phyloP scores from a whole-genome alignment of 306 rosid genomes.

The Medicago ruthenica region DNA sequence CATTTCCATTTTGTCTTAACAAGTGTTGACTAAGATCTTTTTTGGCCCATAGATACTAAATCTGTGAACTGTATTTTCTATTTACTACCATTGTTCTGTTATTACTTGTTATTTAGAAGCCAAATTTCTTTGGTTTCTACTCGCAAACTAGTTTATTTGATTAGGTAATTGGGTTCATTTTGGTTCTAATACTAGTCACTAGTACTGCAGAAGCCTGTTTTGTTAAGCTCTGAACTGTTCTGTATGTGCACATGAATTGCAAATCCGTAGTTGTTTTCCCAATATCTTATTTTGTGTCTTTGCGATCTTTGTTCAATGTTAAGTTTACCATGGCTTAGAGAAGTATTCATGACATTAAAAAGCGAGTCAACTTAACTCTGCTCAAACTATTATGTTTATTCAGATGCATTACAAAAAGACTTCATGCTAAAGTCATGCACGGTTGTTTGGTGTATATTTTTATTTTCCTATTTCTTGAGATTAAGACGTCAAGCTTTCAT shows the following conservation, averaged over 20 bases:
- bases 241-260: not conserved
- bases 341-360: not conserved
- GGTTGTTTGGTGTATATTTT: constrained; percentile 23
- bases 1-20: not conserved
- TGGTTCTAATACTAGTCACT: not conserved
- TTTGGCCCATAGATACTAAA: constrained; percentile 4
- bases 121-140: not conserved
- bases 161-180: constrained; percentile 15
- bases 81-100: constrained; percentile 5
- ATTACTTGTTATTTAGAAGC: constrained; percentile 12
- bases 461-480: not conserved
- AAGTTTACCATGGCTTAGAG: constrained; percentile 11
- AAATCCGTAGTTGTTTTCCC: constrained; percentile 17
- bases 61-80: constrained; percentile 17
- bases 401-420: constrained; percentile 27
- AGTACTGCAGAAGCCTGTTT: not conserved
- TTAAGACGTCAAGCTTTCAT: constrained; percentile 9
- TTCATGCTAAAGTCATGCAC: constrained; percentile 19
- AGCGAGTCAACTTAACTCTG: not conserved
- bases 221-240: constrained; percentile 11
- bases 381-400: not conserved
- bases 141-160: constrained; percentile 15
- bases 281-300: constrained; percentile 3
- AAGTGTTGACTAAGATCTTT: constrained; percentile 2
- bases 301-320: not conserved